A percentile compares a stretch with the other conserved stretches of the same genome.
phyloP scores from a whole-genome alignment of 2,329 filamentous ascomycete species.

The Nemania abortiva region DNA sequence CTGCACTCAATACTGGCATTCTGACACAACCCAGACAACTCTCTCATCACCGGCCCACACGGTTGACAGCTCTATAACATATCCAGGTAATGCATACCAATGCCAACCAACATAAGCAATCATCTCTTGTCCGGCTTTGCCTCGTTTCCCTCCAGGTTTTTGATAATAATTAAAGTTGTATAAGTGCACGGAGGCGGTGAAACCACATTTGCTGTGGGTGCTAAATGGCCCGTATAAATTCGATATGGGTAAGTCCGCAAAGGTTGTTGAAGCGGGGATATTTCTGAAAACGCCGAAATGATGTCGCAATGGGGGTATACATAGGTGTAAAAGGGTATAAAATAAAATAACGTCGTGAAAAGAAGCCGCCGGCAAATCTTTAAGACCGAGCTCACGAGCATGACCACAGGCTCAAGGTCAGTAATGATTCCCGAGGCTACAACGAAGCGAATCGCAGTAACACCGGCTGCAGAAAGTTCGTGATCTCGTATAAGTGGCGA shows the following conservation, averaged over 20 bases:
- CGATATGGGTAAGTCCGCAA: conserved; percentile 30
- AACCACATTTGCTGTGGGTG: conserved; percentile 26
- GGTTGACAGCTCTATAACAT: conserved; percentile 33
- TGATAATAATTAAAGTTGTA: conserved; percentile 36
- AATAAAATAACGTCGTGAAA: conserved; percentile 44
- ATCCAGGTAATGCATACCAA: conserved; percentile 35
- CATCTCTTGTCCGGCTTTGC: conserved; percentile 1
- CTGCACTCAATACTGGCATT: conserved; percentile 17
- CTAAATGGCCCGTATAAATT: conserved; percentile 13
- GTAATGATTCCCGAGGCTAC: conserved; percentile 33
- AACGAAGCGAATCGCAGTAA: conserved; percentile 38
- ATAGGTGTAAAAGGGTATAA: conserved; percentile 39
- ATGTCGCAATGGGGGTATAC: conserved; percentile 37
- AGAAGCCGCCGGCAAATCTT: conserved; percentile 34
- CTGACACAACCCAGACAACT: conserved; percentile 15
- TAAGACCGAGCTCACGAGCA: conserved; percentile 47
- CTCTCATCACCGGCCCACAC: conserved; percentile 9
- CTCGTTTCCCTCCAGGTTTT: conserved; percentile 24
- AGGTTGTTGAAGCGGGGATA: conserved; percentile 44
- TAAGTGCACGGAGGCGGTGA: conserved; percentile 18
- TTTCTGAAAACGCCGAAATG: conserved; percentile 41
- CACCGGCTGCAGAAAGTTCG: conserved; percentile 40
- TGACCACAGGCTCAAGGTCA: conserved; percentile 47
- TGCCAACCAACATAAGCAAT: conserved; percentile 8
- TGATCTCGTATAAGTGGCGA: conserved; percentile 45